These are phyloP conservation scores for Penicillium sp. DNA, from an alignment of 2,329 filamentous ascomycete genomes.

Conservation along the genomic window DNA sequence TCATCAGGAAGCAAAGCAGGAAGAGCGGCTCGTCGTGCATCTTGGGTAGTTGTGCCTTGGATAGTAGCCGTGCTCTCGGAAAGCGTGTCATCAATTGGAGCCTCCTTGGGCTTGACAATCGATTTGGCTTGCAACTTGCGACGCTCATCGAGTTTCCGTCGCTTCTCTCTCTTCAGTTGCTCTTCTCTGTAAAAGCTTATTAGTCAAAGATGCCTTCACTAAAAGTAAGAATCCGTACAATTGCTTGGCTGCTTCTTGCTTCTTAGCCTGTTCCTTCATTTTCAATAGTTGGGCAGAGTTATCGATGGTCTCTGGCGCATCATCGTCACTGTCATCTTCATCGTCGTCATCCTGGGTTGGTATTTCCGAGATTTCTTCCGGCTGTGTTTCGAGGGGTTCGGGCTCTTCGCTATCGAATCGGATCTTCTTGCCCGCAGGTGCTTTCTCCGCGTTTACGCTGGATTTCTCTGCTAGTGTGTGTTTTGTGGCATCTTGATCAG, in stretches of 20 bases:
- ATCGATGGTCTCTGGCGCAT: slow-evolving; percentile 43
- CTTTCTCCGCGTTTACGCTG: slow-evolving; percentile 14
- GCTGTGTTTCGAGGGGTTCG: slow-evolving; percentile 19
- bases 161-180: slow-evolving; percentile 39
- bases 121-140: slow-evolving; percentile 40
- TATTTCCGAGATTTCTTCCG: slow-evolving; percentile 20
- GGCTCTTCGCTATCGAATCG: slow-evolving; percentile 45
- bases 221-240: slow-evolving; percentile 25
- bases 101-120: slow-evolving; percentile 28
- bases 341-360: slow-evolving; percentile 24
- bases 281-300: slow-evolving; percentile 40
- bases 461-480: slow-evolving; percentile 9
- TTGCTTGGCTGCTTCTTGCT: slow-evolving; percentile 37
- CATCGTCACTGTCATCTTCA: slow-evolving; percentile 36
- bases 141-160: slow-evolving; percentile 39
- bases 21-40: slow-evolving; percentile 39
- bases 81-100: slow-evolving; percentile 32
- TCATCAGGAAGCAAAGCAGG: slow-evolving; percentile 52
- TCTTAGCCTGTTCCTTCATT: slow-evolving; percentile 40
- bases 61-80: slow-evolving; percentile 44
- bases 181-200: slow-evolving; percentile 33
- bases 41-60: slow-evolving; percentile 38
- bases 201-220: slow-evolving; percentile 11
- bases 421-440: slow-evolving; percentile 24
- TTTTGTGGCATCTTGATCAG: slow-evolving; percentile 11